Base-by-base conservation (phyloP, 192 early-diverging fungal genomes). In the Thoreauomyces humboldtii region DNA sequence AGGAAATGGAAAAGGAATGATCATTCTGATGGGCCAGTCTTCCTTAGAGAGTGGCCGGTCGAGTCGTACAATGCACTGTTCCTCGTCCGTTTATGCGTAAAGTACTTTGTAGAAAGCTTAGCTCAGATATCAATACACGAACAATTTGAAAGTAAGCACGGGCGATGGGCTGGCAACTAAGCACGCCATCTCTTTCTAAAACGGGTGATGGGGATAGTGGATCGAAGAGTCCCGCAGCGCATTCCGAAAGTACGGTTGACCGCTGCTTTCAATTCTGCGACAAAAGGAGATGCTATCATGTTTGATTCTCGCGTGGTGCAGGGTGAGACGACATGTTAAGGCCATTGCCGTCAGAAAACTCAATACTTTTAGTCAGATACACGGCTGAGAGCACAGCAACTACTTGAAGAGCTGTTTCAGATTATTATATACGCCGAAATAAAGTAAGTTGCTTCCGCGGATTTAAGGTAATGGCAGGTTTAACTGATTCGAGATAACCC, bases 11-110 rank as follows among this genome's bases (percentile, higher is more conserved):
- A n/a, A n/a, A n/a, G n/a, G n/a, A n/a, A n/a, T n/a, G n/a, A 6
- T 28, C 1, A 14, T 66, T 38, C 47, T n/a, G 11, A 50, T 50
- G 47, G 11, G 7, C 11, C 9, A 24, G 12, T 24, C 47, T 50
- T 24, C 57, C 28, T 7, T 7, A 88, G 88, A 35, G 76, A 75
- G 51, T 84, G 88, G 72, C 74, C 86, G 53, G 53, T 58, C 29
- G 76, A 82, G 52, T 73, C 86, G 24, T 85, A 85, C 67, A 91
- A 91, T 59, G 76, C 88, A 17, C 65, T 91, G 47, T 86, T 88
- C 61, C 36, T 87, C 37, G 73, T 85, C 4, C 76, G 86, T 34
- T 58, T 87, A 6, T 86, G 88, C 59, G 61, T 79, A n/a, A 88
- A 88, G 56, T 81, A 89, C 61, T 86, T 89, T 67, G 73, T 85